Evolutionary conservation across 805 yeast species (phyloP).

Genomic region (Ogataea degrootiae): DNA sequence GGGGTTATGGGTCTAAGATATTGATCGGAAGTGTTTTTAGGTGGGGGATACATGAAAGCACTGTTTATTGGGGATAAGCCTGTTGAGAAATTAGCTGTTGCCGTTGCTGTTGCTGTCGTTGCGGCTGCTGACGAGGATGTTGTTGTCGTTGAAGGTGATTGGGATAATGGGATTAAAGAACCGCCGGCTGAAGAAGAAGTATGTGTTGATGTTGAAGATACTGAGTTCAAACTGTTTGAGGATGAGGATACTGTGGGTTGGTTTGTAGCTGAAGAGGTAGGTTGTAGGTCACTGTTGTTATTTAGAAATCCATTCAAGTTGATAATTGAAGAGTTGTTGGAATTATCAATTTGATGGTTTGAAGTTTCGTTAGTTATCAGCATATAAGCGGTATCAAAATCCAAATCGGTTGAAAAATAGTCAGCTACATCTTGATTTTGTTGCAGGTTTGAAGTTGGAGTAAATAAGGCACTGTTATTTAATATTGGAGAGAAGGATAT

Average conservation of each 20-base stretch:
- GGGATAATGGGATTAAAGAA: conserved; percentile 8
- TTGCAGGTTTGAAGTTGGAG: background rate
- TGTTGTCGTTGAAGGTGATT: conserved; percentile 2
- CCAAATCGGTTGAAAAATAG: conserved; percentile 25
- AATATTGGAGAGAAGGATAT: background rate
- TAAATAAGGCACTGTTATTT: background rate
- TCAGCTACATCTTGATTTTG: conserved; percentile 2
- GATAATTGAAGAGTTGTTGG: background rate
- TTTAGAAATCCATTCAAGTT: too few relatives aligned
- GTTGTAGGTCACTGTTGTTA: background rate
- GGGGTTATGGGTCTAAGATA: conserved; percentile 8
- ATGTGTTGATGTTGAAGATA: too few relatives aligned
- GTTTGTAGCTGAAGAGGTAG: background rate
- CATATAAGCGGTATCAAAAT: conserved; percentile 34
- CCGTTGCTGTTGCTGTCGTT: too few relatives aligned
- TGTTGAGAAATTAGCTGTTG: background rate
- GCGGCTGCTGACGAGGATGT: too few relatives aligned
- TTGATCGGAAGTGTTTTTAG: conserved; percentile 6
- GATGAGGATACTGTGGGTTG: background rate
- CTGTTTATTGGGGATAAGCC: conserved; percentile 9
- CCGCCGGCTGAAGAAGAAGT: background rate
- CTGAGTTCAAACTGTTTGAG: conserved; percentile 1
- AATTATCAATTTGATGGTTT: background rate
- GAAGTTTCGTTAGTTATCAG: conserved; percentile 23
- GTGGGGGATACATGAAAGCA: conserved; percentile 3